phyloP scores from a whole-genome alignment of 768 basidiomycete species.

The Tricholoma sp. region DNA sequence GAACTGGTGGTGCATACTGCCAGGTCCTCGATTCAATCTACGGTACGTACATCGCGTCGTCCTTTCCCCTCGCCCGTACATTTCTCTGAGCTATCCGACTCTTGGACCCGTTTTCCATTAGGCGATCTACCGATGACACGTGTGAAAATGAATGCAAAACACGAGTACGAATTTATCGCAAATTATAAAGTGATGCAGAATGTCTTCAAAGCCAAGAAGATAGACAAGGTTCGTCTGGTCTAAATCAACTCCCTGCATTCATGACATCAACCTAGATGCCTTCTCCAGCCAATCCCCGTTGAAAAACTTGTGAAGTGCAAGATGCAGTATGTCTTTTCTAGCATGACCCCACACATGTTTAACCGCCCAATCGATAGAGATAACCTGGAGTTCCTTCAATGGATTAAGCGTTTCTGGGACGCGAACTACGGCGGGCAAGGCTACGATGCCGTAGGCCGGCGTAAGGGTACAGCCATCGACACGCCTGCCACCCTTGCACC shows the following conservation, averaged over 20 bases:
- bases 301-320: slow-evolving; percentile 95
- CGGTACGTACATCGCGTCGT: slow-evolving; percentile 45
- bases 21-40: slow-evolving; percentile 95
- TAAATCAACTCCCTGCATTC: background rate
- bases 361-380: slow-evolving; percentile 47
- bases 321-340: slow-evolving; percentile 69
- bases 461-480: slow-evolving; percentile 74
- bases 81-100: slow-evolving; percentile 3
- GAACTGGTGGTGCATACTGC: slow-evolving; percentile 88
- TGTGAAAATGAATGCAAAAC: slow-evolving; percentile 95
- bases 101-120: slow-evolving; percentile 23
- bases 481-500: slow-evolving; percentile 78
- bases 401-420: slow-evolving; percentile 97
- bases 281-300: slow-evolving; percentile 82
- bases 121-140: slow-evolving; percentile 87
- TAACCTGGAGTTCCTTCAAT: slow-evolving; percentile 97
- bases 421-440: slow-evolving; percentile 80
- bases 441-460: slow-evolving; percentile 81
- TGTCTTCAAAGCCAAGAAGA: slow-evolving; percentile 84
- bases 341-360: background rate
- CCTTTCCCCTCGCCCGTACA: slow-evolving; percentile 1
- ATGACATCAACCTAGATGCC: slow-evolving; percentile 7
- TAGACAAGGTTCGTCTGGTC: slow-evolving; percentile 72
- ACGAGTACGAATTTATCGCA: slow-evolving; percentile 91
- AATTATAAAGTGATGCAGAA: slow-evolving; percentile 97